Percentiles rank a stretch among this genome's conserved stretches.
phyloP scores from a whole-genome alignment of 2,329 filamentous ascomycete genomes.

The Pseudogymnoascus sp. region DNA sequence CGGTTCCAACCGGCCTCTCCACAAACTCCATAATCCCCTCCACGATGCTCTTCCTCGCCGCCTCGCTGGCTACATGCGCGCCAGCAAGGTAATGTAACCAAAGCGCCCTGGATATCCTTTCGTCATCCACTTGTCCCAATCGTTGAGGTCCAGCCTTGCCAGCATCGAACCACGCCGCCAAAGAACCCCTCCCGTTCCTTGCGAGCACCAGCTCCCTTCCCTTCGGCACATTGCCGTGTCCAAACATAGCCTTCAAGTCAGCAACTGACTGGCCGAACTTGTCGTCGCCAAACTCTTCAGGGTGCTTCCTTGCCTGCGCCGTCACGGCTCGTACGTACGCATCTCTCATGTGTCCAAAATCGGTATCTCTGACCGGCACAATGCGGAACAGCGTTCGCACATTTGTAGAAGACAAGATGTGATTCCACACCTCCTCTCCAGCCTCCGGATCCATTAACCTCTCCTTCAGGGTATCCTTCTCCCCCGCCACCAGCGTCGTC shows the following conservation, averaged over 20 bases:
- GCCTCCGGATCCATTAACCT: constrained; percentile 60
- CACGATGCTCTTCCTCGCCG: constrained; percentile 70
- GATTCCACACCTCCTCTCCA: constrained; percentile 66
- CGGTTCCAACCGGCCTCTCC: constrained; percentile 77
- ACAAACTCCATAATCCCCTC: constrained; percentile 84
- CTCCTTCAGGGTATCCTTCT: constrained; percentile 65
- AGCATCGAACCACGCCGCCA: constrained; percentile 60
- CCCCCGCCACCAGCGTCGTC: constrained; percentile 71
- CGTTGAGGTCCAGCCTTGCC: constrained; percentile 38
- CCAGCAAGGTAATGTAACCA: constrained; percentile 90
- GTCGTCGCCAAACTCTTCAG: constrained; percentile 55
- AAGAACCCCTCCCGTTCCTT: constrained; percentile 53
- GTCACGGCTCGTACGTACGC: constrained; percentile 83
- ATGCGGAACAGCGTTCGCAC: constrained; percentile 76
- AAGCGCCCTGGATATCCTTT: constrained; percentile 68
- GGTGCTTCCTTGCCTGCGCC: constrained; percentile 52
- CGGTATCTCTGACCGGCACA: constrained; percentile 84
- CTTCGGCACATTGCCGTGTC: constrained; percentile 71
- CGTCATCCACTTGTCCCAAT: constrained; percentile 68
- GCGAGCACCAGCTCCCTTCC: constrained; percentile 66
- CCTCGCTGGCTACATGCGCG: constrained; percentile 76
- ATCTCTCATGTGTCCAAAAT: constrained; percentile 87
- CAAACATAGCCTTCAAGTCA: constrained; percentile 75
- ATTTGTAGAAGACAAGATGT: constrained; percentile 54
- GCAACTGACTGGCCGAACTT: constrained; percentile 66